Evolutionary conservation across 2,329 filamentous ascomycete genomes (phyloP).

Genomic region (Blastomyces percursus): DNA sequence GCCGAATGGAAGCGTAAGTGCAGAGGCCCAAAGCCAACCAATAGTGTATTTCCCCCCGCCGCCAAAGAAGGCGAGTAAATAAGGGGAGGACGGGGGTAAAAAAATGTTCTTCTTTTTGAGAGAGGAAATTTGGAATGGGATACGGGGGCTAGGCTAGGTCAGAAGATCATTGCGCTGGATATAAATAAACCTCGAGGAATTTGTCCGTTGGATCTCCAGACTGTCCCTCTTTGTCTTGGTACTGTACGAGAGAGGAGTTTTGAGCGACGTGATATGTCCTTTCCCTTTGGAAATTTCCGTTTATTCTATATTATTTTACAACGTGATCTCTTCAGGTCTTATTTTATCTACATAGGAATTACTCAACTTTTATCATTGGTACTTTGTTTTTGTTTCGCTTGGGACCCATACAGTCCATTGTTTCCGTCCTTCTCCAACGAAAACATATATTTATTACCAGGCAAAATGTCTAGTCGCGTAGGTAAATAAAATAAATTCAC

Average conservation of each 20-base stretch:
- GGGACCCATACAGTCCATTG: not conserved
- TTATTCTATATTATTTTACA: not conserved
- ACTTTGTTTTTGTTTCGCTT: not conserved
- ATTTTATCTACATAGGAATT: not conserved
- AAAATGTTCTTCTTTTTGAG: not conserved
- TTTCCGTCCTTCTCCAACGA: not conserved
- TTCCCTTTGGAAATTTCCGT: not conserved
- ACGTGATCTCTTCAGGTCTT: not conserved
- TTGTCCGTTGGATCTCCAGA: not conserved
- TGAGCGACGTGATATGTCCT: not conserved
- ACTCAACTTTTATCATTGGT: not conserved
- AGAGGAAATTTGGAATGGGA: not conserved
- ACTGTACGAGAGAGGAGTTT: not conserved
- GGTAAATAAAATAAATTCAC: not conserved
- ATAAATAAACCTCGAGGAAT: not conserved
- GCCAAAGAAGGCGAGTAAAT: conserved; percentile 29
- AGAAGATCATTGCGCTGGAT: not conserved
- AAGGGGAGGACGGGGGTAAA: not conserved
- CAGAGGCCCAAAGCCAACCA: conserved; percentile 4
- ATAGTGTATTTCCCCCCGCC: conserved; percentile 36
- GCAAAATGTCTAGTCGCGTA: not conserved
- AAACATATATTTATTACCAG: not conserved
- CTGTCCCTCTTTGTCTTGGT: not conserved
- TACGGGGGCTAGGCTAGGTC: not conserved
- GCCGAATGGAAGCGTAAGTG: not conserved